Percentiles rank a stretch among this genome's conserved stretches.
Evolutionary conservation across 148 eudicot species (phyloP).

Genomic region (Nepenthes gracilis): DNA sequence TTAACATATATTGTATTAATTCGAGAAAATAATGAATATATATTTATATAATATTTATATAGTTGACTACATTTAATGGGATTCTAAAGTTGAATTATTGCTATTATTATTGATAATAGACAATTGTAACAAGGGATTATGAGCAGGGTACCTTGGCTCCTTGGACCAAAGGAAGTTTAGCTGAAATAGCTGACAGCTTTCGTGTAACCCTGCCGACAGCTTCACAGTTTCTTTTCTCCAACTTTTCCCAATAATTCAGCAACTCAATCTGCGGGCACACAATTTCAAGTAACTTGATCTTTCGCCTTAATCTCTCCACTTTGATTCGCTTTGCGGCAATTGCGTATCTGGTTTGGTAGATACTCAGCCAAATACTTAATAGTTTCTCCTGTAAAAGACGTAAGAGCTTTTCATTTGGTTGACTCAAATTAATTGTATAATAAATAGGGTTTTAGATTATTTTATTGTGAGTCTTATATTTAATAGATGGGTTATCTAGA

Average conservation of each 20-base stretch:
- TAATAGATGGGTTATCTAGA: too few relatives aligned
- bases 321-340: conserved; percentile 38
- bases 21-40: too few relatives aligned
- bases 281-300: conserved; percentile 36
- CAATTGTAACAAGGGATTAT: background rate
- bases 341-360: conserved; percentile 36
- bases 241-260: conserved; percentile 50
- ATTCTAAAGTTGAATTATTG: too few relatives aligned
- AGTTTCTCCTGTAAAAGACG: conserved; percentile 35
- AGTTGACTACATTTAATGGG: too few relatives aligned
- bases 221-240: conserved; percentile 54
- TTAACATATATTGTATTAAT: too few relatives aligned
- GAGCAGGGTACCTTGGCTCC: conserved; percentile 45
- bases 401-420: too few relatives aligned
- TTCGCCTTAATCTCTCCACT: conserved; percentile 38
- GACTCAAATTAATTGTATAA: too few relatives aligned
- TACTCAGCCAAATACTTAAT: conserved; percentile 50
- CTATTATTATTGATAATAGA: too few relatives aligned
- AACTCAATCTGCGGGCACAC: conserved; percentile 41
- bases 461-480: too few relatives aligned
- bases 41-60: too few relatives aligned
- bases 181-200: conserved; percentile 59
- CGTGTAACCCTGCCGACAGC: conserved; percentile 54
- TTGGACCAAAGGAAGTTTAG: conserved; percentile 51
- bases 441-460: too few relatives aligned